These are phyloP conservation scores for Hypoxylon subgilvum DNA, from an alignment of 495 filamentous ascomycete genomes.

Conservation along the genomic window DNA sequence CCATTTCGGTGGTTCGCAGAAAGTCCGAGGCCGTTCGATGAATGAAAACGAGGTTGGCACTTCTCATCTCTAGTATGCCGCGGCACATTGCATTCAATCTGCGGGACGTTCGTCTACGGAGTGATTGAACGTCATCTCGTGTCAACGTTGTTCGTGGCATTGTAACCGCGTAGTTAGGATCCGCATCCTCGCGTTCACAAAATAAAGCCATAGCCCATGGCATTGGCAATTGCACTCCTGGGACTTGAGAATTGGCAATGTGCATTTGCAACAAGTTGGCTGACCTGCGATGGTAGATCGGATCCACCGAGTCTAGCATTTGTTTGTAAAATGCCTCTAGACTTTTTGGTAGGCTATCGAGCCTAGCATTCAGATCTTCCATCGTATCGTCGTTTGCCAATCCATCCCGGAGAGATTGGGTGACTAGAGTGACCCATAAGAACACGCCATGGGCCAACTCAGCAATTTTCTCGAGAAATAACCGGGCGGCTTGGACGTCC, in stretches of 20 bases:
- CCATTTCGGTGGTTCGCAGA: slow-evolving; percentile 10
- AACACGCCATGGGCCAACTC: slow-evolving; percentile 46
- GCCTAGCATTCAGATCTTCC: slow-evolving; percentile 23
- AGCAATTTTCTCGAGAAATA: slow-evolving; percentile 23
- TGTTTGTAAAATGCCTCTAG: slow-evolving; percentile 38
- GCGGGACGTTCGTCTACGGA: not conserved
- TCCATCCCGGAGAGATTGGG: slow-evolving; percentile 35
- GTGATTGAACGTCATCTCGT: not conserved
- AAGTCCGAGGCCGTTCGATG: slow-evolving; percentile 35
- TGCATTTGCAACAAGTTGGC: slow-evolving; percentile 14
- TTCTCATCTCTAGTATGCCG: slow-evolving; percentile 20
- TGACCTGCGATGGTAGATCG: slow-evolving; percentile 15
- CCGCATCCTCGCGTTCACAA: slow-evolving; percentile 9
- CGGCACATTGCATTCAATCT: slow-evolving; percentile 17
- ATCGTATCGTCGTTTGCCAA: slow-evolving; percentile 42
- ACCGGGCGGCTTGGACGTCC: not conserved
- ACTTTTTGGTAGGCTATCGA: slow-evolving; percentile 40
- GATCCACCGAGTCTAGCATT: slow-evolving; percentile 24
- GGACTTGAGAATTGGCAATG: not conserved
- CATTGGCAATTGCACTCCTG: not conserved
- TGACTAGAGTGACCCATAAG: slow-evolving; percentile 52
- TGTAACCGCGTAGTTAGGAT: slow-evolving; percentile 14
- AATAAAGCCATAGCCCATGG: not conserved
- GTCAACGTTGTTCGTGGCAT: not conserved
- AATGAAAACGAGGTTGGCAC: slow-evolving; percentile 15